These are phyloP conservation scores for Aspergillus carbonarius DNA, from an alignment of 2,329 filamentous ascomycete species.

Conservation along the genomic window DNA sequence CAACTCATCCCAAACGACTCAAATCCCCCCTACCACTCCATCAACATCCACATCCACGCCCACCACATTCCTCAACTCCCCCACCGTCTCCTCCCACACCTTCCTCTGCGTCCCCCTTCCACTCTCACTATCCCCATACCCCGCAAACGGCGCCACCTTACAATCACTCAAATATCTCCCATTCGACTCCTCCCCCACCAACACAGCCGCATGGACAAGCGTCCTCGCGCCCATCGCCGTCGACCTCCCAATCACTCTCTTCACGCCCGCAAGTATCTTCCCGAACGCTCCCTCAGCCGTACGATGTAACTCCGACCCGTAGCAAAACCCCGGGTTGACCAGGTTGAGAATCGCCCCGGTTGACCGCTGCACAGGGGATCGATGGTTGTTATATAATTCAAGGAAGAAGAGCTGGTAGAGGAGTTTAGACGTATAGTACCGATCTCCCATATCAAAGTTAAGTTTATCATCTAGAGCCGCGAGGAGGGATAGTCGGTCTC, in stretches of 20 bases:
- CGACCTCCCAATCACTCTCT: constrained; percentile 16
- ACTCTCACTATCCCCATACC: neutral
- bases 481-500: constrained; percentile 10
- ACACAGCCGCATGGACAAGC: constrained; percentile 15
- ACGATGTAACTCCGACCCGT: constrained; percentile 12
- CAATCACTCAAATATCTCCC: constrained; percentile 9
- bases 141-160: constrained; percentile 3
- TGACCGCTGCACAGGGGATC: neutral
- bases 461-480: constrained; percentile 11
- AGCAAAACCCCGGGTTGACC: constrained; percentile 26
- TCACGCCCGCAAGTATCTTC: constrained; percentile 1
- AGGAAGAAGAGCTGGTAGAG: constrained; percentile 12
- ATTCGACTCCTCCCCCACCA: constrained; percentile 1
- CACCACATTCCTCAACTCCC: constrained; percentile 4
- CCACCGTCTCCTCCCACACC: constrained; percentile 10
- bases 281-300: constrained; percentile 1
- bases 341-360: constrained; percentile 17
- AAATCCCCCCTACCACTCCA: constrained; percentile 5
- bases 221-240: constrained; percentile 21
- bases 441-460: constrained; percentile 12
- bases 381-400: constrained; percentile 1
- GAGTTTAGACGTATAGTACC: constrained; percentile 15
- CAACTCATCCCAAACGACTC: neutral
- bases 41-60: neutral
- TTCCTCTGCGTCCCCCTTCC: neutral